phyloP scores from a whole-genome alignment of 2,329 filamentous ascomycete genomes.

The Ceratocystis cubensis region DNA sequence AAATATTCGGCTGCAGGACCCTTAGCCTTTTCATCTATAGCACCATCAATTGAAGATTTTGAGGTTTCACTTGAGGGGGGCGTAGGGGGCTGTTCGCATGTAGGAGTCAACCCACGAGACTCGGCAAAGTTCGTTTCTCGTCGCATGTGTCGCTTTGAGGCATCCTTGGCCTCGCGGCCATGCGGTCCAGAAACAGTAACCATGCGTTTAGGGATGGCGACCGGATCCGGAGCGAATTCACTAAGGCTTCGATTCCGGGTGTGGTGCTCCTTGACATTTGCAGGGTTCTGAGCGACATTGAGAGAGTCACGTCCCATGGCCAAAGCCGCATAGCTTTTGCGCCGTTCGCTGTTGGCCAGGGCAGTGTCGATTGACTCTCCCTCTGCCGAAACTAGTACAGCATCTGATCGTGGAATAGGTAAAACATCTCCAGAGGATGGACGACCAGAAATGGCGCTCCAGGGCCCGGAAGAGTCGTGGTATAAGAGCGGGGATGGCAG shows the following conservation, averaged over 20 bases:
- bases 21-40: slow-evolving; percentile 31
- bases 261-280: slow-evolving; percentile 31
- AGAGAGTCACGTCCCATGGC: slow-evolving; percentile 10
- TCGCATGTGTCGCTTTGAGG: slow-evolving; percentile 40
- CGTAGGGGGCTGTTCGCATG: slow-evolving; percentile 55
- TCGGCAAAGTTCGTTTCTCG: slow-evolving; percentile 72
- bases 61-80: slow-evolving; percentile 70
- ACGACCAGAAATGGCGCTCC: slow-evolving; percentile 39
- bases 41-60: slow-evolving; percentile 30
- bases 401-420: slow-evolving; percentile 16
- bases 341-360: slow-evolving; percentile 41
- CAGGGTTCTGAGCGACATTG: slow-evolving; percentile 15
- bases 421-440: slow-evolving; percentile 5
- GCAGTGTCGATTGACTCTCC: slow-evolving; percentile 42
- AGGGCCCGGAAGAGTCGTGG: slow-evolving; percentile 52
- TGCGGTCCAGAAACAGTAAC: slow-evolving; percentile 58
- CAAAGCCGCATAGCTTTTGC: slow-evolving; percentile 44
- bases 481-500: slow-evolving; percentile 62
- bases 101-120: slow-evolving; percentile 56
- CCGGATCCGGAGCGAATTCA: slow-evolving; percentile 68
- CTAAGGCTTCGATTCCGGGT: slow-evolving; percentile 71
- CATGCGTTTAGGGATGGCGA: slow-evolving; percentile 56
- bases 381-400: slow-evolving; percentile 38
- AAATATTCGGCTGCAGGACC: slow-evolving; percentile 48
- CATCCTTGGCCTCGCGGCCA: slow-evolving; percentile 30